Base-by-base conservation (phyloP, 169 alveolate genomes). In the Cryptosporidium bovis region DNA sequence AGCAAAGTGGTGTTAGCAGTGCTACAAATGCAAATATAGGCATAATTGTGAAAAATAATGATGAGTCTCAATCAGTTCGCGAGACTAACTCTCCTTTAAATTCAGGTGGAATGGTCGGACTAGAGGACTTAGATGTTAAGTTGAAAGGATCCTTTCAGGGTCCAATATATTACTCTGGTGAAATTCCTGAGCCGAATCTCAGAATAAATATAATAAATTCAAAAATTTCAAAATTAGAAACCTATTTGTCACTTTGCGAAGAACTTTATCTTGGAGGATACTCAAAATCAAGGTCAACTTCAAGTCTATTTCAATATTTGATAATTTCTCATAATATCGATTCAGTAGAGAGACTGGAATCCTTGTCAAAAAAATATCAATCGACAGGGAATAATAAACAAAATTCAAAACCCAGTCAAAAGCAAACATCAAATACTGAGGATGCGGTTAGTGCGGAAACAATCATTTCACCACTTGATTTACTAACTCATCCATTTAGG, bases 401-500 rank as follows among this genome's bases (percentile, higher is more conserved):
- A 53, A 55, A 58, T 24, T 46, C 64, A 33, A 62, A 67, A 44
- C 31, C 40, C 24, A 65, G 36, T 27, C 31, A 20, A 18, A 64
- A 64, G 51, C 51, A 65, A 24, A 5, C 69, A 40, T 67, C 16
- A 20, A 56, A 12, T 29, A 29, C n/a, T 31, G 87, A 51, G 68
- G 64, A 33, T 12, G n/a, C 20, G 40, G 58, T 46, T 13, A 65
- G 31, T 31, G 92, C 82, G 55, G 91, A 65, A 62, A 65, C 29
- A 4, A 51, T 65, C 20, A 64, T 91, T 15, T 64, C 92, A 16
- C 93, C 93, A 7, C 33, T 91, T n/a, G 91, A 90, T 18, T 40
- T 91, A 3, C 65, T 91, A 20, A 83, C 91, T 16, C 90, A 90
- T 36, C 94, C 93, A 13, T 53, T 90, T 20, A 55, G 93, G 24